Evolutionary conservation across 2,329 filamentous ascomycete species (phyloP).

Genomic region (Claviceps sp.): DNA sequence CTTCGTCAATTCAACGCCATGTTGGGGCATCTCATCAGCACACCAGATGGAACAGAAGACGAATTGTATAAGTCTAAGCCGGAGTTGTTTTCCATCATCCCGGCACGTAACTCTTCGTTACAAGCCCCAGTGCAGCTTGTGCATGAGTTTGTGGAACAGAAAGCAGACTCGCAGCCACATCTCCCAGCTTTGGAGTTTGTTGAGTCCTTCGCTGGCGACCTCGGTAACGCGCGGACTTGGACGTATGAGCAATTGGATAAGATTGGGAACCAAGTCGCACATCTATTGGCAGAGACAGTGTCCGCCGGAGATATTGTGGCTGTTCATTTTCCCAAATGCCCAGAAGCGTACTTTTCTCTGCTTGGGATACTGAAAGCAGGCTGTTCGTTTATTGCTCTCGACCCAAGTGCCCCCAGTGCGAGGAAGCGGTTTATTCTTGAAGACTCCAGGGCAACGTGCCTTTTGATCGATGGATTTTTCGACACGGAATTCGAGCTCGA

Average conservation of each 20-base stretch:
- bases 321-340: slow-evolving; percentile 73
- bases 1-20: slow-evolving; percentile 59
- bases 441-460: slow-evolving; percentile 53
- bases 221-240: slow-evolving; percentile 44
- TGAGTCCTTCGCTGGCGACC: slow-evolving; percentile 33
- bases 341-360: slow-evolving; percentile 72
- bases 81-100: slow-evolving; percentile 49
- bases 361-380: slow-evolving; percentile 73
- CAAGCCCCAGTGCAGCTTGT: slow-evolving; percentile 46
- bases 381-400: slow-evolving; percentile 68
- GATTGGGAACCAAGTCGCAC: slow-evolving; percentile 59
- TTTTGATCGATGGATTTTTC: slow-evolving; percentile 40
- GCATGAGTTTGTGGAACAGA: slow-evolving; percentile 65
- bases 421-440: slow-evolving; percentile 66
- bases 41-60: slow-evolving; percentile 27
- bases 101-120: slow-evolving; percentile 45
- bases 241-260: slow-evolving; percentile 59
- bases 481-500: neutral
- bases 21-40: slow-evolving; percentile 43
- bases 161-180: slow-evolving; percentile 40
- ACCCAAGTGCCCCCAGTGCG: slow-evolving; percentile 56
- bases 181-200: slow-evolving; percentile 66
- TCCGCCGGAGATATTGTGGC: slow-evolving; percentile 51
- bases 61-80: slow-evolving; percentile 20
- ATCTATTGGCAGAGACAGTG: slow-evolving; percentile 41